Percentiles rank a stretch among this genome's conserved stretches.
Conservation (phyloP, 148 eudicot species). For the Persicaria maculosa region DNA sequence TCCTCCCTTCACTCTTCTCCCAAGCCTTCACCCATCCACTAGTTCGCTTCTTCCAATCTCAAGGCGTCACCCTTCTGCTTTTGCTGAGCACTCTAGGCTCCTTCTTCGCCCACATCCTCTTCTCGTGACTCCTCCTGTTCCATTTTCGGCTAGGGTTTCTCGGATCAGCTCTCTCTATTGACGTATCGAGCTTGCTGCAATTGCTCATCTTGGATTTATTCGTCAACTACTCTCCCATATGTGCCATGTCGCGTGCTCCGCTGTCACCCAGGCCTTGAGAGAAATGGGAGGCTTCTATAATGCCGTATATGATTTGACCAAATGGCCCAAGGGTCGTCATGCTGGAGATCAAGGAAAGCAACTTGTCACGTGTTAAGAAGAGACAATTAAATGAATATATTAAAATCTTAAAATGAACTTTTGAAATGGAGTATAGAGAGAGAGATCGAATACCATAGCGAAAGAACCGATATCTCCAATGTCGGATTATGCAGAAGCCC, state of each 20-base stretch:
- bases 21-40: background rate
- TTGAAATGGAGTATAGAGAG: too few species aligned
- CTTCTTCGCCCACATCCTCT: background rate
- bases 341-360: too few species aligned
- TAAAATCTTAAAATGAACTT: too few species aligned
- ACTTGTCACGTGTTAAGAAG: too few species aligned
- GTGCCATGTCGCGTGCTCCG: constrained; percentile 1
- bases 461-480: too few species aligned
- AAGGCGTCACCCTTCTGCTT: constrained; percentile 6
- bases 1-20: background rate
- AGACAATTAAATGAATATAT: too few species aligned
- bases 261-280: background rate
- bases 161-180: background rate
- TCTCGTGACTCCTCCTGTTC: constrained; percentile 7
- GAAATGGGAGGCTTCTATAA: background rate
- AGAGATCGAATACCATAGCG: too few species aligned
- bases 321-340: background rate
- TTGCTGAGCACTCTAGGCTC: background rate
- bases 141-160: background rate
- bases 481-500: too few species aligned
- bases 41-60: background rate
- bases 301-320: too few species aligned
- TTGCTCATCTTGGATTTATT: background rate
- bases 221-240: background rate
- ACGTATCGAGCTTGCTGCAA: background rate